Conservation (phyloP, 768 basidiomycete genomes). For the Tulasnella sp. region DNA sequence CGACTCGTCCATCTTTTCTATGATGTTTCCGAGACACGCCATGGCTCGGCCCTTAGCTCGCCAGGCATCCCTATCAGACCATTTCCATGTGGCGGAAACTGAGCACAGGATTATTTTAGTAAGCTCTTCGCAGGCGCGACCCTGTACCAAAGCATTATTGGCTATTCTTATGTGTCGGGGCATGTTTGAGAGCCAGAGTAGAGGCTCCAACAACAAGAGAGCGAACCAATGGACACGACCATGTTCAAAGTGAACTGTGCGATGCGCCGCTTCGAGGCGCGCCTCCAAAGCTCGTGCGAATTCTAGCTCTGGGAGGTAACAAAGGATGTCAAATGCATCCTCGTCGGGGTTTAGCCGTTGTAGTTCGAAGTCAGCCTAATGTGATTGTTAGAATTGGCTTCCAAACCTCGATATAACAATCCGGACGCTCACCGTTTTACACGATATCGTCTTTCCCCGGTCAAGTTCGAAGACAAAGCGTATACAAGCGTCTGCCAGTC, state of each 20-base stretch:
- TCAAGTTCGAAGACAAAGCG: too few relatives aligned
- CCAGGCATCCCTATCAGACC: too few relatives aligned
- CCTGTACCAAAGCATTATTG: neutral
- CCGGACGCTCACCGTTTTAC: neutral
- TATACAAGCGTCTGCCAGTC: too few relatives aligned
- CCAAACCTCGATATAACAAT: neutral
- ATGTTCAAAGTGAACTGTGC: too few relatives aligned
- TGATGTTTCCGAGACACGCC: neutral
- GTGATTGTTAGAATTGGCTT: neutral
- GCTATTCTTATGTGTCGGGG: neutral
- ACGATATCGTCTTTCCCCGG: too few relatives aligned
- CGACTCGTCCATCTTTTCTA: too few relatives aligned
- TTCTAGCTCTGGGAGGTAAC: neutral
- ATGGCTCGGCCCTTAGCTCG: too few relatives aligned
- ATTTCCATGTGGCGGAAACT: too few relatives aligned
- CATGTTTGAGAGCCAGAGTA: constrained; percentile 3
- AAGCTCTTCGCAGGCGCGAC: neutral
- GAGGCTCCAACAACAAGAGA: neutral
- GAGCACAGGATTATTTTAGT: too few relatives aligned
- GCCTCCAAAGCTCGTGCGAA: neutral
- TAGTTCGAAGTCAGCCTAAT: neutral
- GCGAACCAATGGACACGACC: neutral
- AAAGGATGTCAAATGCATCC: neutral
- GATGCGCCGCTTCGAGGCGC: too few relatives aligned
- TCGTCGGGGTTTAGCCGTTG: neutral